A percentile compares a stretch with the other conserved stretches of the same genome.
Evolutionary conservation across 2,329 filamentous ascomycete species (phyloP).

Genomic region (Fusarium virguliforme): DNA sequence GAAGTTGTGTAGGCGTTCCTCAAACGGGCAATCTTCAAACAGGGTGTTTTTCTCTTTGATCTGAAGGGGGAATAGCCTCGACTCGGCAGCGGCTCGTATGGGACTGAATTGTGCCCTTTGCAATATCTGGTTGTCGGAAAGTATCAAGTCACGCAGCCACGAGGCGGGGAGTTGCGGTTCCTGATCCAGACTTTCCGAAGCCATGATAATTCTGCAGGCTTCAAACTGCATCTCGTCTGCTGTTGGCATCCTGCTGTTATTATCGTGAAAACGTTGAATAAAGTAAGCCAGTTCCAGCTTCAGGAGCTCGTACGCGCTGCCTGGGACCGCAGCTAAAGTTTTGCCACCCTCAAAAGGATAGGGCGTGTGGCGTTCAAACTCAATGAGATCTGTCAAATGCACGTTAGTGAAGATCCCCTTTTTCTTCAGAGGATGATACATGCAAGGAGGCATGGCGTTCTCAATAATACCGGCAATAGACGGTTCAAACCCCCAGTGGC

Average conservation of each 20-base stretch:
- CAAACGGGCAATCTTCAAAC: constrained; percentile 49
- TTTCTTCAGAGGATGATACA: background rate
- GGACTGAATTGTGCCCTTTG: constrained; percentile 45
- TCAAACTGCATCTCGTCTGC: constrained; percentile 34
- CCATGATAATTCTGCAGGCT: constrained; percentile 34
- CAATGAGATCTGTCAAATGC: constrained; percentile 29
- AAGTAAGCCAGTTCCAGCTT: constrained; percentile 42
- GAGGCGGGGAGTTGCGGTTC: constrained; percentile 22
- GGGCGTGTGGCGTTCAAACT: constrained; percentile 32
- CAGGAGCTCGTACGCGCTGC: constrained; percentile 36
- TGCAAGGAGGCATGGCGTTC: constrained; percentile 60
- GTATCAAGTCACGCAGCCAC: constrained; percentile 40
- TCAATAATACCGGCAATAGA: constrained; percentile 56
- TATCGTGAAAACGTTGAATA: constrained; percentile 35
- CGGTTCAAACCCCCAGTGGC: constrained; percentile 60
- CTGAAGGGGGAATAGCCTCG: constrained; percentile 40
- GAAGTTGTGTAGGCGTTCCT: constrained; percentile 40
- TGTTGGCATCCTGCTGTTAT: constrained; percentile 21
- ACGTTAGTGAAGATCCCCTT: background rate
- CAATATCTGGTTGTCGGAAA: constrained; percentile 26
- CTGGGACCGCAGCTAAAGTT: constrained; percentile 25
- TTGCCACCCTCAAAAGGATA: constrained; percentile 36
- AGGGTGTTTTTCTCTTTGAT: constrained; percentile 49
- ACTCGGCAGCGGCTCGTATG: constrained; percentile 43
- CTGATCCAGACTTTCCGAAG: constrained; percentile 25